Conservation (phyloP, 176 grass and related monocot genomes). For the Metroxylon sagu region DNA sequence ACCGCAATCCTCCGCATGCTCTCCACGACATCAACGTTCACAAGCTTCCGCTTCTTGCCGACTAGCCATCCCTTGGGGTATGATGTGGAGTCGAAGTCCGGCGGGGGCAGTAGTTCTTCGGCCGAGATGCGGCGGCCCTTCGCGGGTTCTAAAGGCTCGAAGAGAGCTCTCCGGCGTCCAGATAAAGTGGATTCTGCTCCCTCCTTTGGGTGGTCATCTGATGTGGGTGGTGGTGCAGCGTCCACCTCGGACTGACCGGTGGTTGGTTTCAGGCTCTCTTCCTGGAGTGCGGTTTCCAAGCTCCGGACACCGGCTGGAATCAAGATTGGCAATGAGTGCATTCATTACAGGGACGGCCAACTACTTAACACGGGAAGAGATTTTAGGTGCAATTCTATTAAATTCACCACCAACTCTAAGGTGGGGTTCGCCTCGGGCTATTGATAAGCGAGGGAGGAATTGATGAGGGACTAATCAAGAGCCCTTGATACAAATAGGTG, state of each 20-base stretch:
- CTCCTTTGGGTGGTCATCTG: slow-evolving; percentile 21
- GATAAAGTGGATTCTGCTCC: slow-evolving; percentile 47
- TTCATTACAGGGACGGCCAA: too few species aligned
- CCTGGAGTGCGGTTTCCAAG: slow-evolving; percentile 36
- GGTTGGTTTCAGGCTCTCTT: slow-evolving; percentile 15
- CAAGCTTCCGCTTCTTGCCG: slow-evolving; percentile 94
- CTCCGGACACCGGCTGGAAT: slow-evolving; percentile 52
- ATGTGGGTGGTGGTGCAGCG: background rate
- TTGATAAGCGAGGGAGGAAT: too few species aligned
- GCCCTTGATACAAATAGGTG: too few species aligned
- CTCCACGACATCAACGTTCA: slow-evolving; percentile 96
- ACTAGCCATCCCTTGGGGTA: slow-evolving; percentile 95
- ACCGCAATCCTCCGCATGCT: slow-evolving; percentile 90
- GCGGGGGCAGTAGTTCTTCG: slow-evolving; percentile 83
- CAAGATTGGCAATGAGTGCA: background rate
- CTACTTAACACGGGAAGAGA: too few species aligned
- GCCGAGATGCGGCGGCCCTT: slow-evolving; percentile 30
- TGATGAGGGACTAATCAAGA: too few species aligned
- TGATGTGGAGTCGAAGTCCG: slow-evolving; percentile 63
- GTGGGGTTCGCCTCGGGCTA: too few species aligned
- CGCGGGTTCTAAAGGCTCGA: slow-evolving; percentile 66
- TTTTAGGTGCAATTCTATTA: too few species aligned
- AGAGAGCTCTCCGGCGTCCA: slow-evolving; percentile 73
- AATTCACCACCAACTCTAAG: too few species aligned
- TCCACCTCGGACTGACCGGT: background rate